phyloP scores from a whole-genome alignment of 768 basidiomycete species.

The Gautieria morchelliformis region DNA sequence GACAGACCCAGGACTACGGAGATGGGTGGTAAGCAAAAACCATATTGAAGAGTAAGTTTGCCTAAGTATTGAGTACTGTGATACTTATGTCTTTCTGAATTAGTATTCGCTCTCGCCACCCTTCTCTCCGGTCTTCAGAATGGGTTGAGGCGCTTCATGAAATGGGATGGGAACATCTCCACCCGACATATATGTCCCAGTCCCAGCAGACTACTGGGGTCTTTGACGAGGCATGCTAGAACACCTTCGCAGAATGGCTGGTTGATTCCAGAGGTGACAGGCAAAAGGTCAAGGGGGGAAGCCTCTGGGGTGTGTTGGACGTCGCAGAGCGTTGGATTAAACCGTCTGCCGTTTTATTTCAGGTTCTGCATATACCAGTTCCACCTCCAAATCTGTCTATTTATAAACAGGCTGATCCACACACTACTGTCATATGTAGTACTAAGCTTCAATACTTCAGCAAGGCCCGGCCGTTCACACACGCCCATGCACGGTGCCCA shows the following conservation, averaged over 20 bases:
- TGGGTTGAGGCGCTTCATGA: constrained; percentile 8
- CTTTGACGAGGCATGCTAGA: background rate
- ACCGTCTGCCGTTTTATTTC: too few species aligned
- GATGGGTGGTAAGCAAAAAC: constrained; percentile 6
- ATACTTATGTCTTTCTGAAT: background rate
- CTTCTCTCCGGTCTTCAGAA: constrained; percentile 6
- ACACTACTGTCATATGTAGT: too few species aligned
- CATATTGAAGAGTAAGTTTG: constrained; percentile 4
- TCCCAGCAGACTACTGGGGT: background rate
- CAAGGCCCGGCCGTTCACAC: too few species aligned
- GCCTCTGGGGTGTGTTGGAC: background rate
- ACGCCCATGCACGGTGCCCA: too few species aligned
- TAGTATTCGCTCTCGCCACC: constrained; percentile 3
- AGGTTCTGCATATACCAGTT: too few species aligned
- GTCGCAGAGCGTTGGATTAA: too few species aligned
- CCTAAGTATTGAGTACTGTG: background rate
- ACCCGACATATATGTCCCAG: constrained; percentile 1
- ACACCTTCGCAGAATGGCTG: background rate
- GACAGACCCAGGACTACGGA: constrained; percentile 1
- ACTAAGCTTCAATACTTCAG: too few species aligned
- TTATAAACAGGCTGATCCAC: too few species aligned
- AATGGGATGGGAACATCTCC: constrained; percentile 9
- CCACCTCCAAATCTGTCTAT: too few species aligned
- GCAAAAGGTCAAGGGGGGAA: background rate
- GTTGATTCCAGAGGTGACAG: background rate